Base-by-base conservation (phyloP, 2,329 filamentous ascomycete genomes). In the Leptosphaerulina australis region DNA sequence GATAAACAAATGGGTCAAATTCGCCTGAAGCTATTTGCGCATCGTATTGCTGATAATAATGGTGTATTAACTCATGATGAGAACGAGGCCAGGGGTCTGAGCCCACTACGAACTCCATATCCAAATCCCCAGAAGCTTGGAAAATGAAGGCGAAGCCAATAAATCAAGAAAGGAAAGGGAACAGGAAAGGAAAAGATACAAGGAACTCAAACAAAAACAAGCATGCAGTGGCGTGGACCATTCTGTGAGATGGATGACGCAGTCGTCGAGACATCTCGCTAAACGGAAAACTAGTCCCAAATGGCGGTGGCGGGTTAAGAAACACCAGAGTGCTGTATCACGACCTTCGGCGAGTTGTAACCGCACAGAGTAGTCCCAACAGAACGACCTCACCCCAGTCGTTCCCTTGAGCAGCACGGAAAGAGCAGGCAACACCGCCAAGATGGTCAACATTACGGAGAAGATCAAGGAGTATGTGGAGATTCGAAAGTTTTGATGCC, bases 401-500 rank as follows among this genome's bases (percentile, higher is more conserved):
- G 8, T 25, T 57, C 34, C 35, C 44, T 53, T 31, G 11, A 18
- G 30, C 30, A 38, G 12, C 17, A 11, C 24, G 37, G 37, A 34
- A 22, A 47, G 36, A 14, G 26, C 25, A 38, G 26, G 17, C 17
- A 45, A 26, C 9, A 30, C 53, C 44, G 70, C 43, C 66, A 78
- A 70, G 68, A 99, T 99, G 94, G 94, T 97, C 76, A 97, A 97
- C 80, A 99, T 99, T 63, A 97, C 94, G 61, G 95, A 99, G 47
- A 97, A 96, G 83, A 99, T 99, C 80, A 99, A 99, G 83, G 94
- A 97, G 93, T 96, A 77, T 69, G 87, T 49, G 39, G 2, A 3
- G 15, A 14, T 14, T 40, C 54, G 56, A 64, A 67, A 53, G 62
- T 59, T 64, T 64, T 58, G 50, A 51, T 63, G 58, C 60, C 56